Base-by-base conservation (phyloP, 257 asterid genomes). In the Capsicum pubescens region DNA sequence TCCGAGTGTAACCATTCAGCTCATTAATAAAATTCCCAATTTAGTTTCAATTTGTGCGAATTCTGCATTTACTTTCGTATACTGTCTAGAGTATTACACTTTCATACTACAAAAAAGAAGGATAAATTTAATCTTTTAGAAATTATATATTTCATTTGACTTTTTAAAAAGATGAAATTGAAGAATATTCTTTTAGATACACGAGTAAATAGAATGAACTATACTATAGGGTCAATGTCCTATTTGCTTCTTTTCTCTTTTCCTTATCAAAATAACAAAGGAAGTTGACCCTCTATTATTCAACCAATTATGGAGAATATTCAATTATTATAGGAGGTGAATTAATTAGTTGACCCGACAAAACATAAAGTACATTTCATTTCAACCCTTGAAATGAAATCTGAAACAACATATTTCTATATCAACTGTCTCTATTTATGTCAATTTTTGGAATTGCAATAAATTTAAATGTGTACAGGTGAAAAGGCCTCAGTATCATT, bases 311-410 rank as follows among this genome's bases (percentile, higher is more conserved):
- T 72, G 42, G n/a, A 0, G 1, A 36, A 72, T 72, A 19, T 48
- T 72, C 80, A 48, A 48, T 72, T 72, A 48, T 72, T 72, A 48
- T 19, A 46, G 17, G 4, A 48, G 79, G 58, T 44, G 80, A 6
- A 72, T 72, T 72, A 72, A 72, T 48, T 71, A 71, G 56, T 46
- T 46, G 79, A 17, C 39, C 16, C 36, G 11, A 71, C 79, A 71
- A 70, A 44, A 44, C 44, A 11, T 44, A 44, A 46, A 17, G 32
- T 71, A 10, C 36, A 19, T n/a, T 35, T 36, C 76, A 13, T 67
- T 13, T 67, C 76, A 67, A 36, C 52, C 32, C 39, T 71, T 58
- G 46, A 71, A 71, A 71, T 46, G 79, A 71, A 35, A 67, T 36
- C 58, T 71, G 2, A n/a, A 66, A 6, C n/a, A 13, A 66, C 9